phyloP scores from a whole-genome alignment of 306 rosid species.

The Ammopiptanthus mongolicus region DNA sequence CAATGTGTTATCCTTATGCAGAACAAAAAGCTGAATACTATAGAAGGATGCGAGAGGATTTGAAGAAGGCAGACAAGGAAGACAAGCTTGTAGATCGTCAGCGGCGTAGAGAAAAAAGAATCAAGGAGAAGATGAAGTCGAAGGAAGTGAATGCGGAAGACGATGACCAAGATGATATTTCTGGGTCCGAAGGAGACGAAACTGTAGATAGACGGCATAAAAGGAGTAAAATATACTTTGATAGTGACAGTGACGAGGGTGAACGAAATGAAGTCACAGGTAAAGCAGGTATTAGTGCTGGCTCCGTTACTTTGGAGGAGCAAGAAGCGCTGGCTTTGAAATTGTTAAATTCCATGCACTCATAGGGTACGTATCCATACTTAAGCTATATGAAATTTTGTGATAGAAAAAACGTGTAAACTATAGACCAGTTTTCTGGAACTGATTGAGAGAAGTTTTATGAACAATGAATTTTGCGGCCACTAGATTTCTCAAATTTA shows the following conservation, averaged over 20 bases:
- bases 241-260: constrained; percentile 51
- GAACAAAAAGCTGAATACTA: constrained; percentile 67
- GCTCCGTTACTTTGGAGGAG: constrained; percentile 43
- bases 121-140: constrained; percentile 65
- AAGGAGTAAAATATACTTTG: constrained; percentile 51
- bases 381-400: not conserved
- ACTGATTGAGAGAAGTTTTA: not conserved
- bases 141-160: constrained; percentile 45
- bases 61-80: constrained; percentile 72
- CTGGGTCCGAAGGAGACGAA: constrained; percentile 52
- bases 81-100: constrained; percentile 62
- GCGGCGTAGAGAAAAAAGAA: constrained; percentile 63
- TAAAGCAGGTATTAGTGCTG: constrained; percentile 11
- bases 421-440: not conserved
- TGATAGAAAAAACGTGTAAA: not conserved
- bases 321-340: constrained; percentile 87
- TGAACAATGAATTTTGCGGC: constrained; percentile 5
- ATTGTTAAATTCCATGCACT: constrained; percentile 61
- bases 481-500: not conserved
- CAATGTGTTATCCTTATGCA: constrained; percentile 23
- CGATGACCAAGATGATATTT: constrained; percentile 31
- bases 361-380: constrained; percentile 11
- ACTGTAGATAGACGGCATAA: constrained; percentile 31
- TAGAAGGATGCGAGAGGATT: constrained; percentile 66
- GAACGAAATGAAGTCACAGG: constrained; percentile 33